These are phyloP conservation scores for Rosa chinensis DNA, from an alignment of 306 rosid genomes.

Conservation along the genomic window DNA sequence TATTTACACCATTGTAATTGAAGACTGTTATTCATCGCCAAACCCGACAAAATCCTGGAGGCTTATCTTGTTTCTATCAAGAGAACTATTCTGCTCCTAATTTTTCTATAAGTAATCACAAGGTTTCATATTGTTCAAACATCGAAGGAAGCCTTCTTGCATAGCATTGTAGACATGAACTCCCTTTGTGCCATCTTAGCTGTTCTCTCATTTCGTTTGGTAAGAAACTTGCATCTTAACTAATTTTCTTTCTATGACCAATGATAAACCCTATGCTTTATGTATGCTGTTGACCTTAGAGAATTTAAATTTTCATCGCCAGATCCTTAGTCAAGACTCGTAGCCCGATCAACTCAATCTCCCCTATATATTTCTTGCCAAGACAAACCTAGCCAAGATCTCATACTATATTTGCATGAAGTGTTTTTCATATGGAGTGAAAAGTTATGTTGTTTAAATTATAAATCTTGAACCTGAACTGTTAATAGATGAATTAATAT, in stretches of 20 bases:
- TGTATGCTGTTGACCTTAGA: neutral
- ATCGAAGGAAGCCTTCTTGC: neutral
- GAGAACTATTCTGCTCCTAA: neutral
- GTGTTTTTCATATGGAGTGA: too few relatives aligned
- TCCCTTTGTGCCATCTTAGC: neutral
- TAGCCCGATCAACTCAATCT: neutral
- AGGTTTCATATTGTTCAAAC: neutral
- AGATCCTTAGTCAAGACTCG: neutral
- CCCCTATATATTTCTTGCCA: neutral
- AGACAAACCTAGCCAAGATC: neutral
- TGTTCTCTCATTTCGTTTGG: conserved; percentile 17
- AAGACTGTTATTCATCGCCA: neutral
- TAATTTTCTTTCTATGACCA: neutral
- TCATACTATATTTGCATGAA: too few relatives aligned
- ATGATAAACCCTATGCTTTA: neutral
- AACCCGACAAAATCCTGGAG: neutral
- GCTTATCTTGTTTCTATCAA: neutral
- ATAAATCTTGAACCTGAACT: too few relatives aligned
- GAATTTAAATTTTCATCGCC: neutral
- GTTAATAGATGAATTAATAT: too few relatives aligned
- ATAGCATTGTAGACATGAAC: conserved; percentile 14
- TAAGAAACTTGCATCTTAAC: neutral
- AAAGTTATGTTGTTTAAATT: too few relatives aligned
- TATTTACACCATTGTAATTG: neutral
- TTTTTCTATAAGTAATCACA: neutral